Percentiles rank a stretch among this genome's conserved stretches.
Conservation (phyloP, 768 basidiomycete species). For the Lactarius evosmus region DNA sequence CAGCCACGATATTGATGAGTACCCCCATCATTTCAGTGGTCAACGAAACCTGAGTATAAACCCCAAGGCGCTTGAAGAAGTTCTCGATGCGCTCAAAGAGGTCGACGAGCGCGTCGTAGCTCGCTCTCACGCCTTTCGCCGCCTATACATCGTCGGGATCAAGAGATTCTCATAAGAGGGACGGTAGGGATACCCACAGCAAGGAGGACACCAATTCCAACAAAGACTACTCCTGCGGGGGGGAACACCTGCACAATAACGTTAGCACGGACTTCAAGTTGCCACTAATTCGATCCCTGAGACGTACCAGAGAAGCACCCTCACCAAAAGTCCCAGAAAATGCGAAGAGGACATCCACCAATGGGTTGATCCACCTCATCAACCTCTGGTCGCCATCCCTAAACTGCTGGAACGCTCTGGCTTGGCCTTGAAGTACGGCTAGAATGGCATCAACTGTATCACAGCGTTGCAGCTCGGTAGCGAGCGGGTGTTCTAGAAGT, state of each 20-base stretch:
- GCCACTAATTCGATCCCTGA: no score
- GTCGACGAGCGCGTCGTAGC: conserved; percentile 1
- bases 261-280: not conserved
- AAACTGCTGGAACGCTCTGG: not conserved
- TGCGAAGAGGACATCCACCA: conserved; percentile 1
- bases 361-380: not conserved
- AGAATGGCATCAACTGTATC: not conserved
- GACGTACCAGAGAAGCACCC: not conserved
- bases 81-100: conserved; percentile 1
- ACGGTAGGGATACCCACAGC: not conserved
- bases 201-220: conserved; percentile 8
- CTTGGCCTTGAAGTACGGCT: not conserved
- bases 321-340: not conserved
- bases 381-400: not conserved
- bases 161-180: not conserved
- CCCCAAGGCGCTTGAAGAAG: conserved; percentile 12
- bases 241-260: not conserved
- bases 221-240: not conserved
- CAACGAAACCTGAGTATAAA: not conserved
- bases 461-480: not conserved
- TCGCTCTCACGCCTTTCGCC: conserved; percentile 1
- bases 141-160: not conserved
- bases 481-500: conserved; percentile 5
- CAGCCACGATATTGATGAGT: not conserved
- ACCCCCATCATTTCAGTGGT: conserved; percentile 2